A percentile compares a stretch with the other conserved stretches of the same genome.
Evolutionary conservation across 352 stramenopile species (phyloP).

Genomic region (Elongisporangium senticosum): DNA sequence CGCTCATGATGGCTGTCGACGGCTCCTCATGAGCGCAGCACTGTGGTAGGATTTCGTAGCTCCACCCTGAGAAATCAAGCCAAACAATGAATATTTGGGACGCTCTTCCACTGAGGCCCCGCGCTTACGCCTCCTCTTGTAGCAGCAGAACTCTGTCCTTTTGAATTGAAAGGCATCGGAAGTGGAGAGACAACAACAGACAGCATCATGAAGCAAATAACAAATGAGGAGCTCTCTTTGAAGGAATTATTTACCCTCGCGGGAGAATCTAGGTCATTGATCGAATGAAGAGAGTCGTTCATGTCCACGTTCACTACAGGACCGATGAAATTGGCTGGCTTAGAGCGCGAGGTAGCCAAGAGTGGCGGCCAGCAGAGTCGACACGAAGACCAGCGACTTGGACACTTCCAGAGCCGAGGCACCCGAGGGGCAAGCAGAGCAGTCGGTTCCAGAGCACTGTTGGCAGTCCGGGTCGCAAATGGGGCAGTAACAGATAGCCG

Average conservation of each 20-base stretch:
- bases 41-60: not conserved
- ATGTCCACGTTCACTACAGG: not conserved
- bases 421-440: constrained; percentile 23
- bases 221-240: not conserved
- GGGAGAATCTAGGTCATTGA: not conserved
- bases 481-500: constrained; percentile 38
- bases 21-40: constrained; percentile 9
- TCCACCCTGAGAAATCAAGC: not conserved
- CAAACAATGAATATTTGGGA: not conserved
- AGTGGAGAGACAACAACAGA: not conserved
- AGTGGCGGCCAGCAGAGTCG: constrained; percentile 23
- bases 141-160: not conserved
- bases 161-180: not conserved
- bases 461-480: constrained; percentile 28
- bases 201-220: not conserved
- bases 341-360: constrained; percentile 36
- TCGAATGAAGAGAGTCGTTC: not conserved
- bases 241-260: not conserved
- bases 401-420: constrained; percentile 21
- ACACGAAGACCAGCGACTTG: constrained; percentile 32
- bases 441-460: constrained; percentile 34
- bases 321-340: not conserved
- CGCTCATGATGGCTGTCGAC: constrained; percentile 93
- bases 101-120: no score
- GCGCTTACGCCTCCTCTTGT: not conserved